phyloP scores from a whole-genome alignment of 179 eudicot genomes.

The Beta lomatogona region DNA sequence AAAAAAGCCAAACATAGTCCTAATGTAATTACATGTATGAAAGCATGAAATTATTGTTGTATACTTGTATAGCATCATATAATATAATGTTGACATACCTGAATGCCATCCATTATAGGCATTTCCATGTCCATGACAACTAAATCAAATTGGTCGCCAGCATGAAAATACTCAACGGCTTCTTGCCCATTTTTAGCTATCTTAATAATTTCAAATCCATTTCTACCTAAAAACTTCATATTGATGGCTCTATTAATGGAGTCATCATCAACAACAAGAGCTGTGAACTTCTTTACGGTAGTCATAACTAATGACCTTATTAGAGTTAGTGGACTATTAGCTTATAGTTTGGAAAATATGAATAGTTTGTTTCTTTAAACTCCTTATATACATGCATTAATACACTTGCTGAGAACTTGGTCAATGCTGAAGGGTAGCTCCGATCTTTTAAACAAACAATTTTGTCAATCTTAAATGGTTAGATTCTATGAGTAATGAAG shows the following conservation, averaged over 20 bases:
- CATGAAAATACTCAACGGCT: conserved; percentile 11
- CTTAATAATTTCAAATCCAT: conserved; percentile 9
- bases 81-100: conserved; percentile 1
- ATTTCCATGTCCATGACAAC: conserved; percentile 26
- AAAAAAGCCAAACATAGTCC: too few relatives aligned
- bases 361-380: neutral
- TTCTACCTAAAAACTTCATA: conserved; percentile 9
- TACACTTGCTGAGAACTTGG: neutral
- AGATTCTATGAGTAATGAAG: neutral
- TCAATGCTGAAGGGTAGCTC: too few relatives aligned
- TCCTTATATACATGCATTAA: neutral
- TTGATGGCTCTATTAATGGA: neutral
- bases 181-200: conserved; percentile 13
- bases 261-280: conserved; percentile 22
- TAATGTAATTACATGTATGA: too few relatives aligned
- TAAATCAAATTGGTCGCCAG: conserved; percentile 13
- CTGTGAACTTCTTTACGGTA: neutral
- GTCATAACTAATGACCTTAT: neutral
- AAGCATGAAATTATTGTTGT: too few relatives aligned
- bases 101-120: conserved; percentile 20
- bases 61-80: too few relatives aligned
- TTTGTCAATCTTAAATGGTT: neutral
- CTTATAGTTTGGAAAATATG: neutral
- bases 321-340: neutral
- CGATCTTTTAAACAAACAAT: too few relatives aligned